These are phyloP conservation scores for Linnemannia exigua DNA, from an alignment of 192 early-diverging fungal species.

Conservation along the genomic window DNA sequence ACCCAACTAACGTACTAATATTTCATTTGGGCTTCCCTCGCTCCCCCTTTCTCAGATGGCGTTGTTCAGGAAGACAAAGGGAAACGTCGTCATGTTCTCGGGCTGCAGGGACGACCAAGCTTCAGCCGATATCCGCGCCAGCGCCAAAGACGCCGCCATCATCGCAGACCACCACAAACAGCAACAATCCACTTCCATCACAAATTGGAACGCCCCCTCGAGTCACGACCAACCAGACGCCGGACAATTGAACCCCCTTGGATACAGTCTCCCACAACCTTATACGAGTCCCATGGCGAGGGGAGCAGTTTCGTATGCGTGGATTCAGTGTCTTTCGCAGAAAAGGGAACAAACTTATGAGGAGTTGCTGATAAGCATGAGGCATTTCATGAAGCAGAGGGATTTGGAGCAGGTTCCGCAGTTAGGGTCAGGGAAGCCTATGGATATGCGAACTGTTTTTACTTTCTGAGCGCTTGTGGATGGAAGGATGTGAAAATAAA, in stretches of 20 bases:
- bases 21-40: not conserved
- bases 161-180: constrained; percentile 66
- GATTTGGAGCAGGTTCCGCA: constrained; percentile 54
- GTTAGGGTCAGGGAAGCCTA: constrained; percentile 46
- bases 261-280: constrained; percentile 56
- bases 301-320: constrained; percentile 49
- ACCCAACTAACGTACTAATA: not conserved
- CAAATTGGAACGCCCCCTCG: constrained; percentile 21
- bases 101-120: constrained; percentile 81
- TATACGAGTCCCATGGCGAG: constrained; percentile 47
- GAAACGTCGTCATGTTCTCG: constrained; percentile 79
- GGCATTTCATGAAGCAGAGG: constrained; percentile 55
- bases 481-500: not conserved
- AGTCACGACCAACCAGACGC: constrained; percentile 1
- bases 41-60: constrained; percentile 37
- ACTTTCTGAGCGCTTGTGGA: constrained; percentile 17
- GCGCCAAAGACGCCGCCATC: constrained; percentile 73
- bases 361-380: constrained; percentile 50
- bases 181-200: not conserved
- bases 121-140: constrained; percentile 76
- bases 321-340: constrained; percentile 50
- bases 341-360: constrained; percentile 47
- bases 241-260: constrained; percentile 25
- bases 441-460: constrained; percentile 51
- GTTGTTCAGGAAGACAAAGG: constrained; percentile 57